A percentile compares a stretch with the other conserved stretches of the same genome.
Evolutionary conservation across 371 early-diverging fungal genomes (phyloP).

Genomic region (Sporodiniella umbellata): DNA sequence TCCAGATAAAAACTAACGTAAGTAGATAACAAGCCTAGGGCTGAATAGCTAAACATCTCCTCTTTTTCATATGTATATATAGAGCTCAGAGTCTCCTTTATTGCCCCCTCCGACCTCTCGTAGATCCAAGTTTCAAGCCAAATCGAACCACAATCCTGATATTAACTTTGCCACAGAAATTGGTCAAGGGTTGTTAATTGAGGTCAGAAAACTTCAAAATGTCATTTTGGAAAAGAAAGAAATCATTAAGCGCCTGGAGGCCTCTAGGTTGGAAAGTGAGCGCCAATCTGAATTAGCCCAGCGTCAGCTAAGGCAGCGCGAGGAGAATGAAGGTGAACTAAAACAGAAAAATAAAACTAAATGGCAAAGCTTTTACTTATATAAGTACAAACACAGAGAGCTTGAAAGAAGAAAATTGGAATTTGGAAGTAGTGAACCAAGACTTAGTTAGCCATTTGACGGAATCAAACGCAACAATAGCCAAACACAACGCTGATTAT

Average conservation of each 20-base stretch:
- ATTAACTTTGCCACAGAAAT: constrained; percentile 55
- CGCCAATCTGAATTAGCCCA: constrained; percentile 44
- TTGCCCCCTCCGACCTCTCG: constrained; percentile 35
- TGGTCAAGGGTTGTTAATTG: constrained; percentile 48
- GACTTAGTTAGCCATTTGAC: constrained; percentile 48
- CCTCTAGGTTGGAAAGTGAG: constrained; percentile 57
- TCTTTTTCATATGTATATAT: no score
- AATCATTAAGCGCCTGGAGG: constrained; percentile 57
- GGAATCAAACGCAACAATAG: constrained; percentile 50
- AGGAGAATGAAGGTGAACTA: constrained; percentile 55
- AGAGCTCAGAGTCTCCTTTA: constrained; percentile 13
- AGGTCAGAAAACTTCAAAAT: constrained; percentile 48
- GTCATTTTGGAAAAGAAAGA: constrained; percentile 59
- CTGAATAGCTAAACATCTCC: no score
- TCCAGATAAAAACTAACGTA: no score
- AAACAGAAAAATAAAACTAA: background rate
- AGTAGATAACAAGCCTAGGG: no score
- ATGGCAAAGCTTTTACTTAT: background rate
- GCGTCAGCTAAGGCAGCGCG: constrained; percentile 23
- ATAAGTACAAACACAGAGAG: constrained; percentile 32
- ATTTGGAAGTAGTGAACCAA: constrained; percentile 59
- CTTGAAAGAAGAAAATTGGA: constrained; percentile 62
- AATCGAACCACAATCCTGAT: constrained; percentile 45
- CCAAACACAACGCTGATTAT: constrained; percentile 51
- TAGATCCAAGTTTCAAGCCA: constrained; percentile 31